phyloP scores from a whole-genome alignment of 352 stramenopile genomes.

The Plasmopara viticola region DNA sequence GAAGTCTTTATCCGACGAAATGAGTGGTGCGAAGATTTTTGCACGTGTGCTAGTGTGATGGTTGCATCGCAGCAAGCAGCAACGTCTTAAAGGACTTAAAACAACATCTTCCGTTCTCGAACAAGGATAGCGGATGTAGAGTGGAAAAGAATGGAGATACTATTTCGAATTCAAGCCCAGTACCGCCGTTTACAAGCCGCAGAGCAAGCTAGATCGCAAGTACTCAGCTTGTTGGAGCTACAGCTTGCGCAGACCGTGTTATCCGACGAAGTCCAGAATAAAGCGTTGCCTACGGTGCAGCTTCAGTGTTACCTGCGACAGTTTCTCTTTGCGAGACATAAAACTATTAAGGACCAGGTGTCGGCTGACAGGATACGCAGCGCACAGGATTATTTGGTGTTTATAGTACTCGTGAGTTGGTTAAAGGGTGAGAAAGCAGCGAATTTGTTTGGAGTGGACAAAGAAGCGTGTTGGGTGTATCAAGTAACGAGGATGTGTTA shows the following conservation, averaged over 20 bases:
- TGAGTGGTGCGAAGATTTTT: too few species aligned
- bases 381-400: slow-evolving; percentile 52
- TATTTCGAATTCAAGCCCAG: too few species aligned
- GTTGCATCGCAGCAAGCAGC: too few species aligned
- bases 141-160: too few species aligned
- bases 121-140: too few species aligned
- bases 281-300: slow-evolving; percentile 18
- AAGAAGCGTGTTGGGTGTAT: slow-evolving; percentile 40
- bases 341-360: slow-evolving; percentile 1
- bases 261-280: slow-evolving; percentile 25
- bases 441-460: slow-evolving; percentile 25
- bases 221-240: slow-evolving; percentile 38
- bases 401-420: slow-evolving; percentile 52
- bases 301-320: slow-evolving; percentile 32
- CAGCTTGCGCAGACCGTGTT: slow-evolving; percentile 32
- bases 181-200: too few species aligned
- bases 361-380: slow-evolving; percentile 26
- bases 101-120: too few species aligned
- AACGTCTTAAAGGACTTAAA: too few species aligned
- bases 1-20: too few species aligned
- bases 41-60: too few species aligned
- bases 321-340: slow-evolving; percentile 34
- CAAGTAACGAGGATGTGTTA: slow-evolving; percentile 41
- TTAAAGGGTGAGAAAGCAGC: slow-evolving; percentile 21
- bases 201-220: slow-evolving; percentile 17